phyloP scores from a whole-genome alignment of 2,329 filamentous ascomycete genomes.

The Aspergillus thermomutatus region DNA sequence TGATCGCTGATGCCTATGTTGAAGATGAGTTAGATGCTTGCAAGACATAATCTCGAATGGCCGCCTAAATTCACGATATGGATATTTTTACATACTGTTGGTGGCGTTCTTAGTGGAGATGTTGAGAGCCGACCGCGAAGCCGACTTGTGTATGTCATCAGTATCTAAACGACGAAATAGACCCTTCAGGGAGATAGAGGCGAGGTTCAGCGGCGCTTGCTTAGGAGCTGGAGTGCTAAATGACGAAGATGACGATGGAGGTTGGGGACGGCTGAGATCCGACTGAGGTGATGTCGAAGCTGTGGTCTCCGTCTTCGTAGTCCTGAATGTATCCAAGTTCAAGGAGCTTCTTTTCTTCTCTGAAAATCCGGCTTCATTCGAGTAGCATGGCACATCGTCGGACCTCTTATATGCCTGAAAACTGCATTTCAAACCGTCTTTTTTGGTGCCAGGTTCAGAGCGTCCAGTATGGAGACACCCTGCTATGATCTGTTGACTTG shows the following conservation, averaged over 20 bases:
- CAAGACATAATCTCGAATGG: background rate
- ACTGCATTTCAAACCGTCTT: background rate
- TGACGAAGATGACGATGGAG: slow-evolving; percentile 34
- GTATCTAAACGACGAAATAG: background rate
- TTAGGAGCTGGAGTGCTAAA: background rate
- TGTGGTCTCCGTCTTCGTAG: background rate
- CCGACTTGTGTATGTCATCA: background rate
- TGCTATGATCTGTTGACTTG: background rate
- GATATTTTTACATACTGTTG: background rate
- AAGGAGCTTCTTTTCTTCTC: background rate
- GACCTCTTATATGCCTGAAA: background rate
- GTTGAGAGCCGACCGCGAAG: background rate
- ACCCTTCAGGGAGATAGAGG: background rate
- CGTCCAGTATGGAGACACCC: background rate
- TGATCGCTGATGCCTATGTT: background rate
- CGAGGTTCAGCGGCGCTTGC: background rate
- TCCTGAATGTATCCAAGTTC: background rate
- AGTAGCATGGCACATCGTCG: background rate
- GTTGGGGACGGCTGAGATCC: background rate
- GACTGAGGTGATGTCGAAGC: background rate
- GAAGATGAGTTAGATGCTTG: background rate
- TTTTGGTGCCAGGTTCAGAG: background rate
- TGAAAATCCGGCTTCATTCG: background rate
- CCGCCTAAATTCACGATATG: background rate
- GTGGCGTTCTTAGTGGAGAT: background rate